Percentiles rank a stretch among this genome's conserved stretches.
Conservation (phyloP, 768 basidiomycete species). For the Tricholomella constricta region DNA sequence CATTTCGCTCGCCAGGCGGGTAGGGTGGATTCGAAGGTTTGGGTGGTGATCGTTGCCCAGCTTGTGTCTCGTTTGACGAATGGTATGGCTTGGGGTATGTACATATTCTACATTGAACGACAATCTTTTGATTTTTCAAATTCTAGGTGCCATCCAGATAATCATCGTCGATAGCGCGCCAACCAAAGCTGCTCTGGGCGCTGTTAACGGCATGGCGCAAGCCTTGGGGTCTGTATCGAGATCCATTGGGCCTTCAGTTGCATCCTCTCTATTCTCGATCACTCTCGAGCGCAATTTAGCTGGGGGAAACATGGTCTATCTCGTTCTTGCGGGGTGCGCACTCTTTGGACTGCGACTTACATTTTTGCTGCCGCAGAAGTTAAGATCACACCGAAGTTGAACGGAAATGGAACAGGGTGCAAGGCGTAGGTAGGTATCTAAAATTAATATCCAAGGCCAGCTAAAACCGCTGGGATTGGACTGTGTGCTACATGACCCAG, state of each 20-base stretch:
- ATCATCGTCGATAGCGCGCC: conserved; percentile 47
- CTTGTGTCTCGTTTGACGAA: conserved; percentile 29
- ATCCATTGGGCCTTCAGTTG: conserved; percentile 39
- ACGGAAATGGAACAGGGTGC: too few species aligned
- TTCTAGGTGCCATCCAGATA: conserved; percentile 49
- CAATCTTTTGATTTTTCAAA: background rate
- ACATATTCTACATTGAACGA: background rate
- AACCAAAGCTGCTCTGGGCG: conserved; percentile 44
- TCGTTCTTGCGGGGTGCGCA: conserved; percentile 23
- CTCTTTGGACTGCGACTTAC: conserved; percentile 15
- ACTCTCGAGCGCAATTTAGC: conserved; percentile 37
- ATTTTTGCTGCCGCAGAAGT: conserved; percentile 19
- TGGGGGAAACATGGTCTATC: conserved; percentile 39
- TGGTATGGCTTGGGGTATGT: conserved; percentile 39
- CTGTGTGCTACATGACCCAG: too few species aligned
- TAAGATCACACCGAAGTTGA: too few species aligned
- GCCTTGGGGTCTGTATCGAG: conserved; percentile 50
- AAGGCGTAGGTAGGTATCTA: too few species aligned
- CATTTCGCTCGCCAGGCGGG: conserved; percentile 36
- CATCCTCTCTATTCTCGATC: conserved; percentile 45
- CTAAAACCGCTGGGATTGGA: too few species aligned
- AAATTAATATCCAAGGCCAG: too few species aligned
- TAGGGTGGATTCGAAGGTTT: conserved; percentile 32
- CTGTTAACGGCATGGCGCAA: conserved; percentile 59
- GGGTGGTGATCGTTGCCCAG: conserved; percentile 34